Percentiles rank a stretch among this genome's conserved stretches.
phyloP scores from a whole-genome alignment of 1,284 basidiomycete species.

The Apiotrichum porosum region DNA sequence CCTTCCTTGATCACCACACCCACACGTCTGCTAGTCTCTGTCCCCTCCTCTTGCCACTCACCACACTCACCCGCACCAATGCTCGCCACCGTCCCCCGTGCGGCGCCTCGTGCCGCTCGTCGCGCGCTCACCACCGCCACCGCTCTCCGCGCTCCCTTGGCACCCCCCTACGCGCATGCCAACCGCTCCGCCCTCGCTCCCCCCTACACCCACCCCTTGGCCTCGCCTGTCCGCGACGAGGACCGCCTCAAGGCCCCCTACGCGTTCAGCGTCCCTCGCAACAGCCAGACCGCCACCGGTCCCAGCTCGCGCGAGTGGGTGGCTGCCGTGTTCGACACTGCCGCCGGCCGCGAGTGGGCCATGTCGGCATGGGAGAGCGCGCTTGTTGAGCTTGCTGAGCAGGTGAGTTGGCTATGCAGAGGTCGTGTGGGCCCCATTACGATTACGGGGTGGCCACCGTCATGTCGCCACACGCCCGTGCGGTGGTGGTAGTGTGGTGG shows the following conservation, averaged over 20 bases:
- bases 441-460: no score
- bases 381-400: slow-evolving; percentile 10
- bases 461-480: no score
- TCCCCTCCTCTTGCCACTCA: background rate
- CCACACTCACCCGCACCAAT: slow-evolving; percentile 3
- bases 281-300: background rate
- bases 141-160: slow-evolving; percentile 13
- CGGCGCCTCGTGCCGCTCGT: slow-evolving; percentile 14
- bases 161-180: slow-evolving; percentile 15
- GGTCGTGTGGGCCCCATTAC: no score
- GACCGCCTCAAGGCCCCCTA: slow-evolving; percentile 14
- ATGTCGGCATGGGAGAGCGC: slow-evolving; percentile 6
- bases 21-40: background rate
- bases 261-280: slow-evolving; percentile 9
- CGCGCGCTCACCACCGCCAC: slow-evolving; percentile 15
- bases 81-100: slow-evolving; percentile 15
- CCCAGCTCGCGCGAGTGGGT: slow-evolving; percentile 11
- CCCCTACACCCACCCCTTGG: slow-evolving; percentile 14
- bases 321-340: slow-evolving; percentile 6
- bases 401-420: no score
- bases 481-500: no score
- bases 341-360: slow-evolving; percentile 13
- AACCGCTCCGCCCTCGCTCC: slow-evolving; percentile 12
- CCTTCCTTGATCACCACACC: background rate
- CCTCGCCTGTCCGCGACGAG: background rate